A percentile compares a stretch with the other conserved stretches of the same genome.
These are phyloP conservation scores for Thuidium tamariscinum DNA, from an alignment of 225 moss, liverwort and hornwort genomes.

Conservation along the genomic window DNA sequence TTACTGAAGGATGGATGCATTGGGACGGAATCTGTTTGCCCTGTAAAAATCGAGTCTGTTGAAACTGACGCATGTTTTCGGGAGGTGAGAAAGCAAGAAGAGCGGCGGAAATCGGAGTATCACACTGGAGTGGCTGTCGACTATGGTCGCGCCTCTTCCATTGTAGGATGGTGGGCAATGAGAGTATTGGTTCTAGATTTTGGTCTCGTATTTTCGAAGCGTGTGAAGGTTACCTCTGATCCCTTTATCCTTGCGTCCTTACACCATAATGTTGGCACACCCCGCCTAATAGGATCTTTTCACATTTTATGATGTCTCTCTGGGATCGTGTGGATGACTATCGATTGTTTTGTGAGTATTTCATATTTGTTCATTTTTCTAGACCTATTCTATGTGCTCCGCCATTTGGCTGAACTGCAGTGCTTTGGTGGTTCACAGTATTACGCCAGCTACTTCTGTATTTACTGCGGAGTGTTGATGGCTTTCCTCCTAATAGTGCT, in stretches of 20 bases:
- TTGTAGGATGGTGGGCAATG: conserved; percentile 86
- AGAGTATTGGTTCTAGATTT: conserved; percentile 79
- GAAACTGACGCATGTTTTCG: conserved; percentile 9
- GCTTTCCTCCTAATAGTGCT: conserved; percentile 74
- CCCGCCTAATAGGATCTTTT: background rate
- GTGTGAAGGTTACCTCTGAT: conserved; percentile 57
- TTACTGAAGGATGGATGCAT: conserved; percentile 76
- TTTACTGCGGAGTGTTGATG: conserved; percentile 84
- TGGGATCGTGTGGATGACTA: background rate
- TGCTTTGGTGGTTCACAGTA: conserved; percentile 40
- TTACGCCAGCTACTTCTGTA: conserved; percentile 78
- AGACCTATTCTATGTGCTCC: background rate
- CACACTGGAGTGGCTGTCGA: conserved; percentile 81
- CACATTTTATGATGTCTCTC: background rate
- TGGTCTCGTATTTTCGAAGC: conserved; percentile 65
- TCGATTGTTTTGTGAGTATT: background rate
- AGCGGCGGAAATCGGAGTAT: conserved; percentile 63
- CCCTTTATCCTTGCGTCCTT: background rate
- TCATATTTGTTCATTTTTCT: background rate
- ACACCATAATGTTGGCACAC: background rate
- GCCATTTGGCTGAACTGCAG: background rate
- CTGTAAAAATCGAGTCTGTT: background rate
- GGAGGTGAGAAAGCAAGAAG: conserved; percentile 10
- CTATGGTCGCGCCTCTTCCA: conserved; percentile 60
- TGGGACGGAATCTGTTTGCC: conserved; percentile 6